A percentile compares a stretch with the other conserved stretches of the same genome.
Evolutionary conservation across 169 alveolate species (phyloP).

Genomic region (Eimeria praecox): DNA sequence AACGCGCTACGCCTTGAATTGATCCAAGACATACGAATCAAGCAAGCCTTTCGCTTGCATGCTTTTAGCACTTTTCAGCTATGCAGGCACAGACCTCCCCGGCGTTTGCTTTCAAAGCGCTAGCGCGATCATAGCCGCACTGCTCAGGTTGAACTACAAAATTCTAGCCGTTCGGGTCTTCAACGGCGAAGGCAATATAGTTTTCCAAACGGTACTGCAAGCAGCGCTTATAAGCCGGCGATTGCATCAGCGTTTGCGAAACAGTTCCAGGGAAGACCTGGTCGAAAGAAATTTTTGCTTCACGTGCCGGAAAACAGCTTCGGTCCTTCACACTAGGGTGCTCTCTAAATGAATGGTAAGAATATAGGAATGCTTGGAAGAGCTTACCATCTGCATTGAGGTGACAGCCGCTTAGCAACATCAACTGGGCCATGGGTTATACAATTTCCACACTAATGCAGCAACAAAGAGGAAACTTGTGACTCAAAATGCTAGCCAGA

Average conservation of each 20-base stretch:
- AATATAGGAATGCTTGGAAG: neutral
- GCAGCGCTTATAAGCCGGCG: neutral
- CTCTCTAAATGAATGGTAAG: neutral
- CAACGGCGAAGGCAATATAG: neutral
- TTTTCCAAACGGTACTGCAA: neutral
- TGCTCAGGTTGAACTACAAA: neutral
- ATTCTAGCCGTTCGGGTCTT: neutral
- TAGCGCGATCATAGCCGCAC: neutral
- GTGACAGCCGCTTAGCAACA: neutral
- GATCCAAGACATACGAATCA: neutral
- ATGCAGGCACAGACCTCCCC: neutral
- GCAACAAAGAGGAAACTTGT: no score
- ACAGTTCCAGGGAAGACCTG: neutral
- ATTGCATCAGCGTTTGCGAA: neutral
- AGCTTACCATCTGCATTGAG: neutral
- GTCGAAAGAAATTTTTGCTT: neutral
- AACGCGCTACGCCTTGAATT: neutral
- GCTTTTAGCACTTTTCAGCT: neutral
- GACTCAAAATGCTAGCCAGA: neutral
- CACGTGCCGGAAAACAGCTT: neutral
- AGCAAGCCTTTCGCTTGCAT: neutral
- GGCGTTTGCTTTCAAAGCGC: neutral
- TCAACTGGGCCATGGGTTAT: neutral
- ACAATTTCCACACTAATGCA: neutral
- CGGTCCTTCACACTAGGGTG: neutral